Evolutionary conservation across 257 asterid species (phyloP).

Genomic region (Capsicum rhomboideum): DNA sequence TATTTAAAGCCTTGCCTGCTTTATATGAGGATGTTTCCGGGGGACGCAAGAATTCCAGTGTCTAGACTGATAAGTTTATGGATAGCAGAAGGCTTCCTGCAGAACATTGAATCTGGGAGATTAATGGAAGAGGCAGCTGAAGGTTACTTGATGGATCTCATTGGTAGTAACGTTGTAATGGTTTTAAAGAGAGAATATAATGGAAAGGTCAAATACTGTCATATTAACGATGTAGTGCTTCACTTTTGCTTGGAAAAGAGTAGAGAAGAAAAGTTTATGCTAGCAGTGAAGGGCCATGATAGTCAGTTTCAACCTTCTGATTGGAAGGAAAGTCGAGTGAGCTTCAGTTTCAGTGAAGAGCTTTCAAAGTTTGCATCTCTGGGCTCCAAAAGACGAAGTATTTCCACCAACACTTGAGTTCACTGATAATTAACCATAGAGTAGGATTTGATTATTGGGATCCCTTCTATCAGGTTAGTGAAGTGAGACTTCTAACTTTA

Average conservation of each 20-base stretch:
- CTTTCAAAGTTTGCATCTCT: not conserved
- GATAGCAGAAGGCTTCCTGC: not conserved
- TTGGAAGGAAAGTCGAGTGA: not conserved
- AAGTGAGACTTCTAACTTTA: not conserved
- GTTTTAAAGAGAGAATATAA: not conserved
- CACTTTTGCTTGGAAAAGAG: not conserved
- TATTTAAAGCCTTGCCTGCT: not conserved
- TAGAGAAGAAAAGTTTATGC: not conserved
- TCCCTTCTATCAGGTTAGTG: not conserved
- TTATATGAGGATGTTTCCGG: not conserved
- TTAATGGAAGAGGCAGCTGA: too few species aligned
- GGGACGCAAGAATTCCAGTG: not conserved
- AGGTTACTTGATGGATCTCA: not conserved
- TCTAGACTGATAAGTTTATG: not conserved
- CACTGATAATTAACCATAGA: not conserved
- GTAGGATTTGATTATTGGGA: fast-evolving
- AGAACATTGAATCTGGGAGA: not conserved
- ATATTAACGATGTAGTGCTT: not conserved
- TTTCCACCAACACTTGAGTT: not conserved
- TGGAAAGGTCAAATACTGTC: not conserved
- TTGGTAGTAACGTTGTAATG: not conserved
- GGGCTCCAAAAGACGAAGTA: not conserved
- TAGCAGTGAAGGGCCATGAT: fast-evolving
- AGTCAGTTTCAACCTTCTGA: not conserved
- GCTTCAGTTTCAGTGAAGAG: not conserved